Conservation (phyloP, 2,329 filamentous ascomycete species). For the Aspergillus alliaceus region DNA sequence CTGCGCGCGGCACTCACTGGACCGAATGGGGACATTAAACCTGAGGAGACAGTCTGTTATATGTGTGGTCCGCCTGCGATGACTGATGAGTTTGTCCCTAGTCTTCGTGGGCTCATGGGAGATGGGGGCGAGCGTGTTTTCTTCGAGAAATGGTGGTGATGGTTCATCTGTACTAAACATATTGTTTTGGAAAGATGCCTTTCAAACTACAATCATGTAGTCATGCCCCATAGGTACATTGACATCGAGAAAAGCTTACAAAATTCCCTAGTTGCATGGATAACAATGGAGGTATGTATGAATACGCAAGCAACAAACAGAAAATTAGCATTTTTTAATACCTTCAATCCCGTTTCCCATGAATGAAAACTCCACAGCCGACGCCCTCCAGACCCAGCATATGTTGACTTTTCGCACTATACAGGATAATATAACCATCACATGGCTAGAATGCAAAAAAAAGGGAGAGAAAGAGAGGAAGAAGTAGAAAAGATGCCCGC, state of each 20-base stretch:
- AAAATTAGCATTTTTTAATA: neutral
- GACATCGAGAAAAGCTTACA: neutral
- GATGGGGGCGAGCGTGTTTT: slow-evolving; percentile 53
- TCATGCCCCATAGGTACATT: neutral
- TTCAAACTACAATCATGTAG: too few species aligned
- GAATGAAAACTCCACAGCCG: neutral
- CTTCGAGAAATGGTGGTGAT: slow-evolving; percentile 65
- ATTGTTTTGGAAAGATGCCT: too few species aligned
- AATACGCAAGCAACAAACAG: neutral
- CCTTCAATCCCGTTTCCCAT: neutral
- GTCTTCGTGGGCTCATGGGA: slow-evolving; percentile 38
- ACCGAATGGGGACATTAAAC: slow-evolving; percentile 27
- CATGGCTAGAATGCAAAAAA: neutral
- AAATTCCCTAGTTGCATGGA: neutral
- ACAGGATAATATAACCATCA: neutral
- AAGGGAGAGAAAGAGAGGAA: neutral
- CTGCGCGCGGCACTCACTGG: slow-evolving; percentile 31
- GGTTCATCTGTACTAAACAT: too few species aligned
- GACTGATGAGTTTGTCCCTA: slow-evolving; percentile 65
- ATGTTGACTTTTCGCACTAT: neutral
- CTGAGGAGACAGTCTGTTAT: slow-evolving; percentile 56
- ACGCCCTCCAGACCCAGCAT: neutral
- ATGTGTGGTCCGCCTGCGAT: slow-evolving; percentile 68
- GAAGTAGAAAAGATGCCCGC: neutral
- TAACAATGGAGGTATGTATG: slow-evolving; percentile 57